Base-by-base conservation (phyloP, 148 eudicot species). In the Fagopyrum esculentum region DNA sequence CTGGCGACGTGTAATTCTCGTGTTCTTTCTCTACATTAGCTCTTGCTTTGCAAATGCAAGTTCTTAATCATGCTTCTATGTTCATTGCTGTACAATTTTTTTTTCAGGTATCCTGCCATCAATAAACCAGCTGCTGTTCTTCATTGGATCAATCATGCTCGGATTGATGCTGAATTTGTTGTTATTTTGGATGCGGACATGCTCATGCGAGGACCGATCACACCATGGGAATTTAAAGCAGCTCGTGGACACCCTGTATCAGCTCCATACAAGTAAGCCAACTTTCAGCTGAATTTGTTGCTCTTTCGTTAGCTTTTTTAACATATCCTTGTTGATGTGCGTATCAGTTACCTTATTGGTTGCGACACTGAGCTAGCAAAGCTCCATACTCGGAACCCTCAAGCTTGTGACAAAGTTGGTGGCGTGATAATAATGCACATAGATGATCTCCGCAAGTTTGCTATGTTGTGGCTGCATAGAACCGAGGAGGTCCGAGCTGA, bases 391-490 rank as follows among this genome's bases (percentile, higher is more conserved):
- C 83, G 92, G 45, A 86, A 92, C 80, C 98, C 98, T 66, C 79
- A 85, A 80, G 96, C 92, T 71, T 95, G 98, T 78, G 90, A 95
- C 81, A 95, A 95, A 81, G 98, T 95, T 61, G 98, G 98, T 30
- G 98, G 97, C 69, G 93, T 92, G 30, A 90, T 95, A 57, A 87
- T 92, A 75, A 92, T 95, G 96, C 97, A 92, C 82, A 92, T 92
- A 76, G 91, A 86, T 52, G 97, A 95, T 80, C 97, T 95, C 73
- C 82, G 87, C 59, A 92, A 86, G 83, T 89, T 95, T 78, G 91
- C 98, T 45, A 45, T 87, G 78, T 79, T 86, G 52, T 95, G 97
- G 97, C 83, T 90, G 77, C 96, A 87, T 45, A 95, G 90, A 84
- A 90, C 97, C 4, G 90, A 92, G 82, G 98, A 95, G 80, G 96